Evolutionary conservation across 1,284 basidiomycete genomes (phyloP), one percentile per base, ranked within the genome.

Genomic region (Boletellus dicymbophilus): DNA sequence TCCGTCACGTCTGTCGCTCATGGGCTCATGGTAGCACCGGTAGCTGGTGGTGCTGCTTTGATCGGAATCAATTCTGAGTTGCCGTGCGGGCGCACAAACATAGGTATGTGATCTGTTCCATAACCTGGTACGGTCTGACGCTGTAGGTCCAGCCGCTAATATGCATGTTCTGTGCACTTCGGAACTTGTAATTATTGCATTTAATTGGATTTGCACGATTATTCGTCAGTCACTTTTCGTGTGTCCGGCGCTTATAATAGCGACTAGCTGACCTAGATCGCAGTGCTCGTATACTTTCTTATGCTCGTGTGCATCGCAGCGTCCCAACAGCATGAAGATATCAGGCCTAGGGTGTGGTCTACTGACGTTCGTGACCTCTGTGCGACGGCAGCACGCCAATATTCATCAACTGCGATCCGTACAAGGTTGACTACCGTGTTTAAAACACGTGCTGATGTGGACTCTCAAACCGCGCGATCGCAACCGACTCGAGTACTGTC

Each of bases 191-290:
- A 69, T 89, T 30, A 65, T 82, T 54, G 83, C 76, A 6, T 87
- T 88, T 59, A 73, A 80, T 37, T 90, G 88, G 88, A 69, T 79
- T 30, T 77, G 72, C 58, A 73, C 80, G 30, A 61, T 75, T 31
- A 70, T 75, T 37, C 62, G 87, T 90, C 57, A 60, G 86, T 74
- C 25, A 26, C n/a, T n/a, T 56, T 20, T 37, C 40, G 16, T 33
- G 28, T 39, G 22, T 42, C 55, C 25, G n/a, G 25, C 6, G 8
- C 8, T n/a, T n/a, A n/a, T n/a, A n/a, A n/a, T 46, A 30, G 46
- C 30, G n/a, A 18, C 22, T 40, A 8, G 45, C 48, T 58, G 23
- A 43, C 39, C 20, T 40, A 23, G 22, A 47, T 52, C 25, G 10
- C 51, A 81, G 78, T 80, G 55, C 56, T 80, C 31, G 30, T 67